These are phyloP conservation scores for Epichloe typhina DNA, from an alignment of 2,329 filamentous ascomycete genomes.

Conservation along the genomic window DNA sequence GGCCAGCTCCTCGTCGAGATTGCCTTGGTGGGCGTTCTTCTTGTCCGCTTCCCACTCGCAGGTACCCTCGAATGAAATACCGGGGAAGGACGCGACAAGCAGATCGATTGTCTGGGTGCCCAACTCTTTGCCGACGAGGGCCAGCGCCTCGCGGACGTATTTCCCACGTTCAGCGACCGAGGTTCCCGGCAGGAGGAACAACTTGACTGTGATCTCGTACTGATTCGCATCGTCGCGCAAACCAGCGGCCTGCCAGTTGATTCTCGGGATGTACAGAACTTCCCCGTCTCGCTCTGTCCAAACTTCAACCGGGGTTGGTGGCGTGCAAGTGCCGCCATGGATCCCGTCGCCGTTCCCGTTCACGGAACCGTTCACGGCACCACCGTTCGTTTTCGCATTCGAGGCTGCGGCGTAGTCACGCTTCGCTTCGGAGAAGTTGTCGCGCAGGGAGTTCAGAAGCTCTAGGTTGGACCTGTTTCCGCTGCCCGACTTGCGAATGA, in stretches of 20 bases:
- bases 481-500: slow-evolving; percentile 65
- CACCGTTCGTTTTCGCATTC: slow-evolving; percentile 17
- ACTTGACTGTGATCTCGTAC: slow-evolving; percentile 91
- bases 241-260: slow-evolving; percentile 57
- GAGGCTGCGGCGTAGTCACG: slow-evolving; percentile 36
- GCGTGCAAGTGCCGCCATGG: slow-evolving; percentile 14
- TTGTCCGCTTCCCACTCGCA: slow-evolving; percentile 66
- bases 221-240: slow-evolving; percentile 68
- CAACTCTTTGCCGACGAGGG: slow-evolving; percentile 68
- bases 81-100: slow-evolving; percentile 84
- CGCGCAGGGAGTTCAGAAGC: slow-evolving; percentile 74
- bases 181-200: slow-evolving; percentile 77
- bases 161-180: slow-evolving; percentile 48
- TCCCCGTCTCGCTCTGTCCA: slow-evolving; percentile 58
- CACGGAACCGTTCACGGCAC: slow-evolving; percentile 11
- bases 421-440: slow-evolving; percentile 67
- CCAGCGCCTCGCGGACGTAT: slow-evolving; percentile 66
- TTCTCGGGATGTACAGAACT: slow-evolving; percentile 62
- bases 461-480: slow-evolving; percentile 79
- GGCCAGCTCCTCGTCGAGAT: slow-evolving; percentile 52
- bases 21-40: slow-evolving; percentile 45
- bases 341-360: slow-evolving; percentile 18
- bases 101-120: slow-evolving; percentile 67
- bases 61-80: slow-evolving; percentile 84
- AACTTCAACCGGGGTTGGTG: slow-evolving; percentile 21